Evolutionary conservation across 108 stramenopile species (phyloP).

Genomic region (Stephanodiscus minutulus): DNA sequence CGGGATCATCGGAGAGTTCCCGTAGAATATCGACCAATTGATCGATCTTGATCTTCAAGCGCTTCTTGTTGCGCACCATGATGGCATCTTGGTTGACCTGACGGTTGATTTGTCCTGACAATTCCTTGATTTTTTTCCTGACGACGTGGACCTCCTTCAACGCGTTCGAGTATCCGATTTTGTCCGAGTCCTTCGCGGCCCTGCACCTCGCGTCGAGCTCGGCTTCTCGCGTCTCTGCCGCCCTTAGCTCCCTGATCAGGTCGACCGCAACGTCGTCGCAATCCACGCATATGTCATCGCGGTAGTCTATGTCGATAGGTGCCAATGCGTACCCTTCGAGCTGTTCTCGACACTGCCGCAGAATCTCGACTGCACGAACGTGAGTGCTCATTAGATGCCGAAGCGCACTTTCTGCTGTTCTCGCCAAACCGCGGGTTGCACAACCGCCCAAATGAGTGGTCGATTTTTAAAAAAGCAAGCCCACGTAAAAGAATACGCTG

Average conservation of each 20-base stretch:
- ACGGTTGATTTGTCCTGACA: constrained; percentile 20
- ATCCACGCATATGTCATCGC: constrained; percentile 13
- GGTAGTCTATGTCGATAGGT: constrained; percentile 17
- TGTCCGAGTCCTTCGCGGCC: constrained; percentile 7
- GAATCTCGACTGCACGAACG: background rate
- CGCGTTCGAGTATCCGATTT: constrained; percentile 13
- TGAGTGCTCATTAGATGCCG: no score
- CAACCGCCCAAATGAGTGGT: no score
- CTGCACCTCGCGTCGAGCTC: constrained; percentile 5
- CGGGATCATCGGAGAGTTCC: constrained; percentile 6
- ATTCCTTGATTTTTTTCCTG: constrained; percentile 12
- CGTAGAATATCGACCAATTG: constrained; percentile 12
- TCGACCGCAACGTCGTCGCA: constrained; percentile 13
- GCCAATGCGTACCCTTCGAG: background rate
- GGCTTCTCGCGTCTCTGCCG: background rate
- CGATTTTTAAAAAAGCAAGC: no score
- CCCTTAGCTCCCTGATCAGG: constrained; percentile 10
- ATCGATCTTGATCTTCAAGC: constrained; percentile 18
- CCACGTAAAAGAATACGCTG: no score
- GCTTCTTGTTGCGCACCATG: constrained; percentile 17
- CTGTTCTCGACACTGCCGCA: constrained; percentile 13
- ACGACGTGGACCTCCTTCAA: constrained; percentile 7
- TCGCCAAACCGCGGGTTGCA: no score
- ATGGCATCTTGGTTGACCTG: background rate
- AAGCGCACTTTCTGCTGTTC: no score